phyloP scores from a whole-genome alignment of 371 early-diverging fungal species.

The Coemansia sp. region DNA sequence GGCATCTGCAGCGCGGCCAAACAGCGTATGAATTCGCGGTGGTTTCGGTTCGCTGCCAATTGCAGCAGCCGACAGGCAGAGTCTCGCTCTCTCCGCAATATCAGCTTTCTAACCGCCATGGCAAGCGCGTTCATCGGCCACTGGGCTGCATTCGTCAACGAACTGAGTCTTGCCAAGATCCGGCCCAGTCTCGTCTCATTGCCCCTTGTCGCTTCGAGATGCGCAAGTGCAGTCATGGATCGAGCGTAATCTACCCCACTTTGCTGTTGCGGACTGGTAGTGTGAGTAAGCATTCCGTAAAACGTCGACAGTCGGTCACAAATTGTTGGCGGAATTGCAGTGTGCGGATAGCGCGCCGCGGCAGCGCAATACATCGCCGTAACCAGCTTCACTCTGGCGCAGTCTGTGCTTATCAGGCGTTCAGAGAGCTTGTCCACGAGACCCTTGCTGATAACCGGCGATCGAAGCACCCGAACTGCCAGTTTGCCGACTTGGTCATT shows the following conservation, averaged over 20 bases:
- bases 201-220: neutral
- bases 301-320: neutral
- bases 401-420: neutral
- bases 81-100: neutral
- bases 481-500: neutral
- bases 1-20: neutral
- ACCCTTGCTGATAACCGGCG: neutral
- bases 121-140: slow-evolving; percentile 33
- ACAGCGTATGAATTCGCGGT: neutral
- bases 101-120: neutral
- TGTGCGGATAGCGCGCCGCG: slow-evolving; percentile 1
- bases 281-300: too few relatives aligned
- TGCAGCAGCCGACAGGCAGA: slow-evolving; percentile 8
- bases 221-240: slow-evolving; percentile 2
- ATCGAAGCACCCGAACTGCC: slow-evolving; percentile 1
- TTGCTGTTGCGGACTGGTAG: too few relatives aligned
- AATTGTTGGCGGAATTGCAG: neutral
- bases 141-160: slow-evolving; percentile 5
- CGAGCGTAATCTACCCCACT: neutral
- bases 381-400: neutral
- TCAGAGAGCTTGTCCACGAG: slow-evolving; percentile 4
- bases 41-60: neutral
- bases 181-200: neutral
- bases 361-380: slow-evolving; percentile 18
- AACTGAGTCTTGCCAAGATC: neutral